Evolutionary conservation across 2,329 filamentous ascomycete genomes (phyloP).

Genomic region (Pseudogymnoascus sp.): DNA sequence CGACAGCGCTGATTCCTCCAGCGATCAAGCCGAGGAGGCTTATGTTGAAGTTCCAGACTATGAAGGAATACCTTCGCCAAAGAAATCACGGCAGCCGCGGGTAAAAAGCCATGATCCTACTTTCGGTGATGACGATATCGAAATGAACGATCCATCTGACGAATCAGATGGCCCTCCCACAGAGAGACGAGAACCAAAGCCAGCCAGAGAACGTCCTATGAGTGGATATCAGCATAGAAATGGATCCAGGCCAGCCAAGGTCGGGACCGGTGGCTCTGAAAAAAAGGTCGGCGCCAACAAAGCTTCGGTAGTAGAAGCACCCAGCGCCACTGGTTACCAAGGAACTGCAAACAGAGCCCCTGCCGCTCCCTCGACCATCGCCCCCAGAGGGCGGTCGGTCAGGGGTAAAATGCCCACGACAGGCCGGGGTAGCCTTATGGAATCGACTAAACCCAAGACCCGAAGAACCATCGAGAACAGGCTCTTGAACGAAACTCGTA

Average conservation of each 20-base stretch:
- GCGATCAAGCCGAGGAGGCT: slow-evolving; percentile 24
- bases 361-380: neutral
- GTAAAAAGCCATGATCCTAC: neutral
- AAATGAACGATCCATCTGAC: neutral
- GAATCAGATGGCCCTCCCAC: neutral
- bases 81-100: slow-evolving; percentile 11
- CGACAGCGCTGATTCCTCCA: slow-evolving; percentile 17
- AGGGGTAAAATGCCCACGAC: neutral
- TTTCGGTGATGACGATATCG: neutral
- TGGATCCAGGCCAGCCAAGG: neutral
- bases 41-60: slow-evolving; percentile 11
- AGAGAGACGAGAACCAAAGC: neutral
- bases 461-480: neutral
- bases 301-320: slow-evolving; percentile 9
- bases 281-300: neutral
- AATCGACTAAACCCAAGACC: neutral
- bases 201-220: neutral
- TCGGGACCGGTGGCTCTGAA: neutral
- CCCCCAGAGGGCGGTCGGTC: neutral
- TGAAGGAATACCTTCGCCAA: slow-evolving; percentile 8
- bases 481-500: neutral
- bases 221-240: neutral
- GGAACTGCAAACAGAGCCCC: slow-evolving; percentile 20
- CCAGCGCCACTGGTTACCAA: slow-evolving; percentile 21
- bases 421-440: neutral